Base-by-base conservation (phyloP, 2,329 filamentous ascomycete genomes). In the Nakataea oryzae region DNA sequence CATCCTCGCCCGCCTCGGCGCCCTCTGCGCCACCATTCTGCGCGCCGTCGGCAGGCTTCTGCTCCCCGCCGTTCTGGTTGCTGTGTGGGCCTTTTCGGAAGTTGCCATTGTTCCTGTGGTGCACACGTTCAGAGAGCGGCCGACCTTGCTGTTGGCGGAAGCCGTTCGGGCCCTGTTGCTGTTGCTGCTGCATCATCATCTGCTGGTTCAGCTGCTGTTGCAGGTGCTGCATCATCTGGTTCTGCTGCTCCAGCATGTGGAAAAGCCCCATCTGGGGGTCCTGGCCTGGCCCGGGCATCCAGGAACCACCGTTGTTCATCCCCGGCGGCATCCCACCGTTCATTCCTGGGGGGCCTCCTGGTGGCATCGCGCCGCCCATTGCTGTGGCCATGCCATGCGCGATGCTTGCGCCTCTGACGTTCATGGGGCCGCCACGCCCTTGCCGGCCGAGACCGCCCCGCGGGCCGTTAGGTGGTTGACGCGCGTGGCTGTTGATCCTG, bases 231-330 rank as follows among this genome's bases (percentile, higher is more conserved):
- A 96, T 91, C 85, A 96, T 90, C 64, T 88, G 85, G 59, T 90
- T 90, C 70, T 96, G 91, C 71, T 96, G 90, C 74, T 96, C 90
- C 66, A 95, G 83, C 77, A 96, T 93, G 81, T 75, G 91, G 82
- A 76, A 89, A 78, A 73, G 84, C 76, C 75, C 80, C 68, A 78
- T 75, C 76, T 76, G 81, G 77, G 55, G 61, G 60, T 64, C 64
- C 64, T 58, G 32, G 47, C 62, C 63, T 65, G 72, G 75, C 32
- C 74, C 75, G 61, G 72, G 74, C 76, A 82, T 80, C 74, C 79
- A 82, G 62, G 63, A 64, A 57, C 67, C 67, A 64, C 73, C 74
- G 62, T 70, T 72, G 63, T 73, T 74, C 76, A 79, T 77, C 60
- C 74, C 74, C 63, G 75, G 77, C 21, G 41, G 41, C 71, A 76